A percentile compares a stretch with the other conserved stretches of the same genome.
phyloP scores from a whole-genome alignment of 2,329 filamentous ascomycete genomes.

The Alternaria novae-zelandiae region DNA sequence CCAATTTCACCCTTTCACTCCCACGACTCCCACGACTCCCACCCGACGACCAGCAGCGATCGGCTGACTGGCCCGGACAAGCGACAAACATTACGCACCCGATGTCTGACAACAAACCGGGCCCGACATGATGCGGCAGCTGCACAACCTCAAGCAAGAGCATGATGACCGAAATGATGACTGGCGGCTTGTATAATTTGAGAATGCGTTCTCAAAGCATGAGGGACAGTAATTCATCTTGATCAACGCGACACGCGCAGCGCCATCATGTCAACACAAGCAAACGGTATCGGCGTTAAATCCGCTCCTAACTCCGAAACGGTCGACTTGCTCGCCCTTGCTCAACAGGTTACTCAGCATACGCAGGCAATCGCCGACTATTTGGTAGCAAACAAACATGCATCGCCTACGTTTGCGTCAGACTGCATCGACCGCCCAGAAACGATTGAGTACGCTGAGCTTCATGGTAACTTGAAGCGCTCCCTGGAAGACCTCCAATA shows the following conservation, averaged over 20 bases:
- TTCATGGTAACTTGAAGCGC: neutral
- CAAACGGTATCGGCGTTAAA: neutral
- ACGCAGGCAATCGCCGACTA: neutral
- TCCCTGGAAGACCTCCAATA: neutral
- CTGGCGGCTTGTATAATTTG: neutral
- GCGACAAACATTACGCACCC: neutral
- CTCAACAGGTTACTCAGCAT: neutral
- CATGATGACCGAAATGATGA: neutral
- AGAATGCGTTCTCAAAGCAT: neutral
- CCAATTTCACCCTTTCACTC: neutral
- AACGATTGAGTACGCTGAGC: neutral
- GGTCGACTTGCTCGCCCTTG: neutral
- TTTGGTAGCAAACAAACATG: neutral
- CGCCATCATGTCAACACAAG: neutral
- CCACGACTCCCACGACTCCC: neutral
- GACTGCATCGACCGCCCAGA: neutral
- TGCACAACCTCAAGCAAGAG: neutral
- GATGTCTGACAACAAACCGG: neutral
- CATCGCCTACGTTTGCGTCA: neutral
- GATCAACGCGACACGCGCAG: neutral
- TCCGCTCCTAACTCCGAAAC: neutral
- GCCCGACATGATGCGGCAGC: neutral
- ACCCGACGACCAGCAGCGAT: neutral
- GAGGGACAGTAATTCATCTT: neutral
- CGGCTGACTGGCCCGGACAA: neutral